A percentile compares a stretch with the other conserved stretches of the same genome.
Conservation (phyloP, 306 rosid species). For the Malus fusca region DNA sequence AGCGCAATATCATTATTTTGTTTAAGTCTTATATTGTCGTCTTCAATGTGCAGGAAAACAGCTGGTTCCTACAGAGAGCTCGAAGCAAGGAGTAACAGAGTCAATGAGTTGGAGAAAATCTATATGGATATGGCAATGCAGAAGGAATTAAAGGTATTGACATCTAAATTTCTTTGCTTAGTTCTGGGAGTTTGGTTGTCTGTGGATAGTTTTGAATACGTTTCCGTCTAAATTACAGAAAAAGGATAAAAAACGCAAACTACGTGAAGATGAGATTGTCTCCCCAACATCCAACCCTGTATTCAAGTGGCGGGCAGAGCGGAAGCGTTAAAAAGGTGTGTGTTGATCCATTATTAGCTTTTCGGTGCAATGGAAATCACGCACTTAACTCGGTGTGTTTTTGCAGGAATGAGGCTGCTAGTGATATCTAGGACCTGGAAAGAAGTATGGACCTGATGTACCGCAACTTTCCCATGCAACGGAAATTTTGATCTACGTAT, state of each 20-base stretch:
- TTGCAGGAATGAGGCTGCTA: not conserved
- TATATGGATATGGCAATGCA: conserved; percentile 63
- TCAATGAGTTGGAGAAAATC: conserved; percentile 52
- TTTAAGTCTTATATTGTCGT: not conserved
- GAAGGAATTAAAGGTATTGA: conserved; percentile 67
- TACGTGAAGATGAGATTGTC: conserved; percentile 65
- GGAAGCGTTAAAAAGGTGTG: conserved; percentile 43
- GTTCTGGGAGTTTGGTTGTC: not conserved
- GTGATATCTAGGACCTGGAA: not conserved
- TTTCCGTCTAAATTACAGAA: conserved; percentile 19
- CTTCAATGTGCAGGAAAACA: conserved; percentile 38
- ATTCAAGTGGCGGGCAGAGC: conserved; percentile 75
- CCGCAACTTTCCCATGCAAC: not conserved
- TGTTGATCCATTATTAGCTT: not conserved
- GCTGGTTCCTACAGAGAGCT: conserved; percentile 48
- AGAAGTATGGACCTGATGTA: not conserved
- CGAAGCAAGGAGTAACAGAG: conserved; percentile 63
- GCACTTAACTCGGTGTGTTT: not conserved
- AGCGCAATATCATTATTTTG: not conserved
- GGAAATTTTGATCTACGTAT: not conserved
- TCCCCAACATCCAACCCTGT: conserved; percentile 48
- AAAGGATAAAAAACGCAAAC: conserved; percentile 69
- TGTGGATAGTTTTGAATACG: not conserved
- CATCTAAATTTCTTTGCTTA: conserved; percentile 2
- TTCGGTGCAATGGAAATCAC: not conserved